Conservation (phyloP, 176 grass and related monocot species). For the Bonia amplexicaulis region DNA sequence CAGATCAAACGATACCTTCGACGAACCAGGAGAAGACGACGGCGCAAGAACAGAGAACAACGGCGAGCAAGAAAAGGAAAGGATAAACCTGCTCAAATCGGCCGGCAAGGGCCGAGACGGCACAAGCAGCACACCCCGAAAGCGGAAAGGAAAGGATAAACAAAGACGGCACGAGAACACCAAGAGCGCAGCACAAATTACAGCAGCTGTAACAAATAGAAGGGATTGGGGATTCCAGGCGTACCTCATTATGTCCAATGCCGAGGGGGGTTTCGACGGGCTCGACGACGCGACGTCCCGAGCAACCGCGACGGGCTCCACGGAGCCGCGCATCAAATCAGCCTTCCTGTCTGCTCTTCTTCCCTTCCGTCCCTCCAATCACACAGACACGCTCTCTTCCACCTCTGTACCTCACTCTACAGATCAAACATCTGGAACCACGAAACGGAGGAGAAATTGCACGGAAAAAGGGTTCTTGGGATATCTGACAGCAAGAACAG, state of each 20-base stretch:
- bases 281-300: slow-evolving; percentile 39
- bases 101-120: not conserved
- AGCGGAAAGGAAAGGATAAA: not conserved
- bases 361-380: not conserved
- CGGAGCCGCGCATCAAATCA: slow-evolving; percentile 49
- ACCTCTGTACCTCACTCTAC: slow-evolving; percentile 17
- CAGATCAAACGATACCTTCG: not conserved
- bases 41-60: not conserved
- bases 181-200: not conserved
- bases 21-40: not conserved
- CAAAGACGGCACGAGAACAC: not conserved
- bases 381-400: not conserved
- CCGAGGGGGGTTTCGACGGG: slow-evolving; percentile 28
- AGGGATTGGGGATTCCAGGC: slow-evolving; percentile 1
- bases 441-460: slow-evolving; percentile 25
- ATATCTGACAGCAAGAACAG: slow-evolving; percentile 29
- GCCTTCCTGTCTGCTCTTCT: slow-evolving; percentile 2
- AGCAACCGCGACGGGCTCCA: slow-evolving; percentile 41
- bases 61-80: not conserved
- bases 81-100: not conserved
- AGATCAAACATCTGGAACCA: slow-evolving; percentile 29
- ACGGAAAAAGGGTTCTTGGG: not conserved
- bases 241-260: slow-evolving; percentile 69
- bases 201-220: not conserved
- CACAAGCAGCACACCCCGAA: not conserved